Evolutionary conservation across 768 basidiomycete species (phyloP), one percentile per base, ranked within the genome.

Genomic region (Chalciporus piperatus): DNA sequence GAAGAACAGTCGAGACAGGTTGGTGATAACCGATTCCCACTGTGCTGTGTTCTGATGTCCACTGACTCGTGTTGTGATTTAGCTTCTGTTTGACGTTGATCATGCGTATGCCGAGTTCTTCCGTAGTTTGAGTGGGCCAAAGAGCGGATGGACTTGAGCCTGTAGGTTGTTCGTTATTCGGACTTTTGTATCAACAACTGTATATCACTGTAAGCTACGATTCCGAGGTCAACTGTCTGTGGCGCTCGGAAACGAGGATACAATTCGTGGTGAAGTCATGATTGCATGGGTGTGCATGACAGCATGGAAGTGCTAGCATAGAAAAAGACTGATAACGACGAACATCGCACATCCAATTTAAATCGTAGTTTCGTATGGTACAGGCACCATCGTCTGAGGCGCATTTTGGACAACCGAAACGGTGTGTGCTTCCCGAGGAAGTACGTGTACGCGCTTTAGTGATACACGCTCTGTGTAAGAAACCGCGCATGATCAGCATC

Each of bases 81-180:
- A 97, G 91, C 77, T 98, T 54, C 75, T 92, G n/a, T 98, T 98
- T 63, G 96, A 98, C 62, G 91, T 97, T 47, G 95, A 98, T 59
- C 85, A 96, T 61, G 94, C 96, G 1, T 98, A 98, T 63, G 87
- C 89, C 16, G 90, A 96, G 69, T 94, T 93, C 73, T 92, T 93
- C 77, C 74, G 85, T 49, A 89, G 87, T 72, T 63, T 92, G 46
- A 82, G 73, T 33, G 59, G 77, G 17, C 56, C 71, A 17, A 76
- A 76, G 50, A 68, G 47, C 10, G 63, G 50, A 28, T 66, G 56
- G 56, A 46, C 41, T 30, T 66, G 59, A 64, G 6, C 16, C 16
- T 37, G 16, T 37, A 37, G 16, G 4, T 37, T n/a, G 35, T 3
- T n/a, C n/a, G 6, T 16, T n/a, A 5, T 9, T 37, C 16, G 16